Evolutionary conservation across 2,329 filamentous ascomycete genomes (phyloP), one percentile per base, ranked within the genome.

Genomic region (Gaeumannomyces tritici): DNA sequence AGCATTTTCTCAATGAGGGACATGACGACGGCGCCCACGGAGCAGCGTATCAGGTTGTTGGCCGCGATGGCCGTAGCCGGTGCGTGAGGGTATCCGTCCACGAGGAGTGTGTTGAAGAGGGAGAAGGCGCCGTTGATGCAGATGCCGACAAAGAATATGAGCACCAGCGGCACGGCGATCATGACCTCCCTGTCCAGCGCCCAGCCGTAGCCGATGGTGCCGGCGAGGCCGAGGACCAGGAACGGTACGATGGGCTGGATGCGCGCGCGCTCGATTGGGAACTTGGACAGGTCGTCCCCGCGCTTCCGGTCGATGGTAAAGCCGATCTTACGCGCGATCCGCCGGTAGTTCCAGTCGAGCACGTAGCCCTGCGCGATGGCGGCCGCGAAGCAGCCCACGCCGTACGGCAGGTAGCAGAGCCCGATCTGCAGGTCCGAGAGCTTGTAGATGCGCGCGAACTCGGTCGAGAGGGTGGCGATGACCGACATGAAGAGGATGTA

Each of bases 321-420:
- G 7, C 85, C 85, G 21, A 87, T 76, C 35, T 80, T 79, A 59
- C 76, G 79, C 1, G 89, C 89, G 58, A 86, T 81, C 54, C 88
- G 83, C 8, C 85, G 80, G 72, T 90, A 96, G 71, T 92, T 92
- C 79, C 83, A 86, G 72, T 85, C 82, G 59, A 83, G 74, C 7
- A 84, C 69, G 65, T 80, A 79, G 6, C 90, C 88, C 64, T 84
- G 82, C n/a, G 72, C 70, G 29, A 84, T 67, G 15, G 80, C 77
- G 1, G 81, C 77, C 12, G 77, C 63, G 54, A 76, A 79, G 63
- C 79, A 83, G 4, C 80, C 80, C 2, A 78, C 68, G 0, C 82
- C 82, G 61, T 83, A 80, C 0, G 82, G 81, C 15, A 85, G 73
- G 66, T 80, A 84, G 65, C 82, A 83, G 3, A 85, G 73, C 3